These are phyloP conservation scores for Lojkania enalia DNA, from an alignment of 2,329 filamentous ascomycete genomes.

Conservation along the genomic window DNA sequence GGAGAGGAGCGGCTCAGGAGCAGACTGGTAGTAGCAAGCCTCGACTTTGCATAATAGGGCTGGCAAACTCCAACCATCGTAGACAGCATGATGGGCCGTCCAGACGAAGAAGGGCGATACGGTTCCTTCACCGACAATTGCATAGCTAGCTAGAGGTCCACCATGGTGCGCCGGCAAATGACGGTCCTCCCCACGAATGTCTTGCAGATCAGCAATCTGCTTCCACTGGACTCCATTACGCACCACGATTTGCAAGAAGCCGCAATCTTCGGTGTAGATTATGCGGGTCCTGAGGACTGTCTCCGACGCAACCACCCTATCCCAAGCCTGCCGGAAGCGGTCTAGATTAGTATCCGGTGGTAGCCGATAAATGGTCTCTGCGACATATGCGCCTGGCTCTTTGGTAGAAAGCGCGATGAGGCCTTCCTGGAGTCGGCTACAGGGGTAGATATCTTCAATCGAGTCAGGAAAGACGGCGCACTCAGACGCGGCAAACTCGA, in stretches of 20 bases:
- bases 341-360: conserved; percentile 30
- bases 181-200: conserved; percentile 31
- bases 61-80: conserved; percentile 42
- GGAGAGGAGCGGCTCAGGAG: conserved; percentile 12
- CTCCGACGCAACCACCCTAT: conserved; percentile 47
- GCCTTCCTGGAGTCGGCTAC: conserved; percentile 37
- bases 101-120: conserved; percentile 34
- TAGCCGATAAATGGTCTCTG: conserved; percentile 46
- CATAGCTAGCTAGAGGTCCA: conserved; percentile 27
- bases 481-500: conserved; percentile 33
- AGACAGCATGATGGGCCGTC: conserved; percentile 43
- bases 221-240: conserved; percentile 27
- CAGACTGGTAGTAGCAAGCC: conserved; percentile 21
- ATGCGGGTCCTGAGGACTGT: conserved; percentile 54
- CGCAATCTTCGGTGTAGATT: conserved; percentile 33
- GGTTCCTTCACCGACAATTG: conserved; percentile 26
- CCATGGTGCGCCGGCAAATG: conserved; percentile 34
- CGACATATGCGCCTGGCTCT: conserved; percentile 39
- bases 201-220: conserved; percentile 18
- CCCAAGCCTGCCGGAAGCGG: conserved; percentile 52
- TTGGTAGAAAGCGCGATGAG: conserved; percentile 36
- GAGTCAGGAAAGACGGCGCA: conserved; percentile 28
- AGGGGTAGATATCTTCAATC: conserved; percentile 38
- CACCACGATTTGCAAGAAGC: conserved; percentile 40
- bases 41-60: conserved; percentile 32